phyloP scores from a whole-genome alignment of 192 early-diverging fungal genomes.

The Coemansia sp. region DNA sequence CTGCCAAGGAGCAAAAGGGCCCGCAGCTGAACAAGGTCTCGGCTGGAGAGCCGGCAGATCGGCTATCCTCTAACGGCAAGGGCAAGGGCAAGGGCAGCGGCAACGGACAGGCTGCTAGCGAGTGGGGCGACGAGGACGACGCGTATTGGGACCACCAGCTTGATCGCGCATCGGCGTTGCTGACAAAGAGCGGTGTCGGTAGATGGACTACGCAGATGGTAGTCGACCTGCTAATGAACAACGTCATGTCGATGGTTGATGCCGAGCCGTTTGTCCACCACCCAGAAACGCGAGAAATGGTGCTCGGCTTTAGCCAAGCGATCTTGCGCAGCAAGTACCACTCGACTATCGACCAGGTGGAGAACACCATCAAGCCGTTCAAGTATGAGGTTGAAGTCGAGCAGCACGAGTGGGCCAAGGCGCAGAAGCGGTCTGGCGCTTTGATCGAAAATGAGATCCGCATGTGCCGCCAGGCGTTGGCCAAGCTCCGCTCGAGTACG shows the following conservation, averaged over 20 bases:
- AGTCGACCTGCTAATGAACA: conserved; percentile 79
- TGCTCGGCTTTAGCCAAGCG: conserved; percentile 81
- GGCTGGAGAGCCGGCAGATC: neutral
- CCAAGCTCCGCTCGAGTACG: conserved; percentile 69
- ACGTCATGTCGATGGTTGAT: conserved; percentile 76
- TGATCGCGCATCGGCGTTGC: conserved; percentile 74
- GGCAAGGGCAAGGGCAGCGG: conserved; percentile 1
- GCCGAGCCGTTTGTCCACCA: conserved; percentile 87
- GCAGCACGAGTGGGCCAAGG: conserved; percentile 90
- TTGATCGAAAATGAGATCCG: conserved; percentile 81
- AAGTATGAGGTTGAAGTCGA: conserved; percentile 96
- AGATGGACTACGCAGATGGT: conserved; percentile 88
- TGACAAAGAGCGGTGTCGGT: conserved; percentile 95
- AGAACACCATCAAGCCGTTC: conserved; percentile 98
- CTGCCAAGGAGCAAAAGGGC: conserved; percentile 47
- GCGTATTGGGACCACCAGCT: conserved; percentile 84
- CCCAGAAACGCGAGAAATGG: conserved; percentile 70
- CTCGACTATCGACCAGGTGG: conserved; percentile 92
- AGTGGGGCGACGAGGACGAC: conserved; percentile 45
- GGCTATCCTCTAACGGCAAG: neutral
- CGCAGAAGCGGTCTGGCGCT: conserved; percentile 70
- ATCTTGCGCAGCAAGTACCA: conserved; percentile 85
- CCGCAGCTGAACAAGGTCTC: conserved; percentile 24
- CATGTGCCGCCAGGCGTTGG: conserved; percentile 66
- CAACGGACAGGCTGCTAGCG: neutral